Conservation (phyloP, 1,139 yeast genomes). For the Debaryomyces nepalensis region DNA sequence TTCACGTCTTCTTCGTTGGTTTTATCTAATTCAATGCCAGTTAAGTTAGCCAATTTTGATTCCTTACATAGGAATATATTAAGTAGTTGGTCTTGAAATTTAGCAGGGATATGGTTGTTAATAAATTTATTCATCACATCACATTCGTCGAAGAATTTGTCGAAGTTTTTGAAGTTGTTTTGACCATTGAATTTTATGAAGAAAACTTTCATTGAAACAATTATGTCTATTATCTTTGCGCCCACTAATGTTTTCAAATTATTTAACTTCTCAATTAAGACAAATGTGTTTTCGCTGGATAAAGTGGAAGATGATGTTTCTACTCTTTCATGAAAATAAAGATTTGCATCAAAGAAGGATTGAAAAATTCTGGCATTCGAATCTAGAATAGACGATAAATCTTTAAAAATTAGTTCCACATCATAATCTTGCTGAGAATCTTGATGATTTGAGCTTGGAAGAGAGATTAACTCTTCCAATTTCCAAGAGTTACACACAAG, state of each 20-base stretch:
- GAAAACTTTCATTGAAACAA: slow-evolving; percentile 39
- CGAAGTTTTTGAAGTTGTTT: slow-evolving; percentile 34
- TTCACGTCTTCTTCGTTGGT: slow-evolving; percentile 62
- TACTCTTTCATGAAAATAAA: slow-evolving; percentile 15
- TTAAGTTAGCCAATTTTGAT: slow-evolving; percentile 29
- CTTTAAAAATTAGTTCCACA: slow-evolving; percentile 24
- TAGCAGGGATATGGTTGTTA: slow-evolving; percentile 22
- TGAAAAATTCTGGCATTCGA: slow-evolving; percentile 8
- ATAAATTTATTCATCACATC: slow-evolving; percentile 22
- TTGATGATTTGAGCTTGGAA: slow-evolving; percentile 18
- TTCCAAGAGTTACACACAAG: slow-evolving; percentile 39
- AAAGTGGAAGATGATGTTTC: slow-evolving; percentile 18
- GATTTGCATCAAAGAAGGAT: slow-evolving; percentile 12
- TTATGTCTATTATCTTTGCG: slow-evolving; percentile 34
- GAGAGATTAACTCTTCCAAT: slow-evolving; percentile 36
- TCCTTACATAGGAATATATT: slow-evolving; percentile 42
- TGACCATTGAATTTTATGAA: slow-evolving; percentile 32
- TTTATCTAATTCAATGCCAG: slow-evolving; percentile 52
- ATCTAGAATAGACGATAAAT: slow-evolving; percentile 10
- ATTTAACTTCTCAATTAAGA: slow-evolving; percentile 24
- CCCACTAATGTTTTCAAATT: slow-evolving; percentile 31
- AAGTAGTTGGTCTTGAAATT: slow-evolving; percentile 31
- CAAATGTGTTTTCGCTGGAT: slow-evolving; percentile 13
- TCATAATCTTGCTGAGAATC: slow-evolving; percentile 25
- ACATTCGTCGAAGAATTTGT: slow-evolving; percentile 28